phyloP scores from a whole-genome alignment of 768 basidiomycete species.

The Tulasnella sp. region DNA sequence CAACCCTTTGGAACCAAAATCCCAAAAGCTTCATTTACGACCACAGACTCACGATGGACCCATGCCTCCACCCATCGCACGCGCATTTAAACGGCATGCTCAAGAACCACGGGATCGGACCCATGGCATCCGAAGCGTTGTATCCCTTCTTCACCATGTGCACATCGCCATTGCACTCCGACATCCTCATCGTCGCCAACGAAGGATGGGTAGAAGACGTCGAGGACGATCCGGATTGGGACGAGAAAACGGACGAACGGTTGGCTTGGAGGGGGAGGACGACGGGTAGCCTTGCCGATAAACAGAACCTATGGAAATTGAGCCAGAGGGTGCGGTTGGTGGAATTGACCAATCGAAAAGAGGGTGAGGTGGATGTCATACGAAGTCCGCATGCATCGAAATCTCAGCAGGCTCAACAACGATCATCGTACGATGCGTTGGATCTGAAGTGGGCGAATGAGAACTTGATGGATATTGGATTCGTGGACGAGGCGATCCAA shows the following conservation, averaged over 20 bases:
- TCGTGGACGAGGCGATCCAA: slow-evolving; percentile 26
- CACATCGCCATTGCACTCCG: slow-evolving; percentile 16
- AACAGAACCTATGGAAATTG: slow-evolving; percentile 22
- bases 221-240: slow-evolving; percentile 27
- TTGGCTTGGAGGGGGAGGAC: slow-evolving; percentile 35
- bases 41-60: slow-evolving; percentile 40
- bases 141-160: slow-evolving; percentile 14
- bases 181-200: slow-evolving; percentile 24
- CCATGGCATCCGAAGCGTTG: not conserved
- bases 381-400: slow-evolving; percentile 14
- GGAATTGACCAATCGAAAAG: not conserved
- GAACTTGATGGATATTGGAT: slow-evolving; percentile 25
- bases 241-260: slow-evolving; percentile 30
- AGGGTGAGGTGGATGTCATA: not conserved
- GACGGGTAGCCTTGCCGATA: slow-evolving; percentile 27
- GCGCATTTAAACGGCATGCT: slow-evolving; percentile 17
- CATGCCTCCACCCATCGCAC: slow-evolving; percentile 36
- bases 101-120: slow-evolving; percentile 8
- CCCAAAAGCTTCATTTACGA: slow-evolving; percentile 37
- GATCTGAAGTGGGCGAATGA: slow-evolving; percentile 18
- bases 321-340: slow-evolving; percentile 24
- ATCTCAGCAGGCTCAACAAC: not conserved
- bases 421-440: not conserved
- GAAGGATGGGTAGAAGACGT: slow-evolving; percentile 22
- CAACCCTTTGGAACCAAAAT: not conserved